Conservation (phyloP, 176 grass and related monocot species). For the maize (Zea mays) region Zm-B73-REFERENCE-NAM-5.0 NC_050100.1:2600501-2601000, state of each 20-base stretch:
- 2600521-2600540: slow-evolving; percentile 93
- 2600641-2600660: slow-evolving; percentile 75
- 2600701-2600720: background rate
- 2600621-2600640: slow-evolving; percentile 90
- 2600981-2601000: slow-evolving; percentile 4
- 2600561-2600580: slow-evolving; percentile 75
- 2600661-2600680: slow-evolving; percentile 56
- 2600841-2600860: slow-evolving; percentile 74
- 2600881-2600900: slow-evolving; percentile 93
- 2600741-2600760: slow-evolving; percentile 8
- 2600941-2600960: background rate
- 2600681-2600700: slow-evolving; percentile 25
- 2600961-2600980: slow-evolving; percentile 9
- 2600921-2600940: slow-evolving; percentile 33
- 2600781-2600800: slow-evolving; percentile 97
- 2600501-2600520: slow-evolving; percentile 45
- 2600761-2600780: slow-evolving; percentile 83
- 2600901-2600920: slow-evolving; percentile 58
- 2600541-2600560: slow-evolving; percentile 95
- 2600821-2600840: slow-evolving; percentile 85
- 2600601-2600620: slow-evolving; percentile 84
- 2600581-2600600: slow-evolving; percentile 92
- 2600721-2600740: background rate
- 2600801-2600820: slow-evolving; percentile 92
- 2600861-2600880: slow-evolving; percentile 83